Evolutionary conservation across 345 rosid genomes (phyloP).

Genomic region (Garcia nutans): DNA sequence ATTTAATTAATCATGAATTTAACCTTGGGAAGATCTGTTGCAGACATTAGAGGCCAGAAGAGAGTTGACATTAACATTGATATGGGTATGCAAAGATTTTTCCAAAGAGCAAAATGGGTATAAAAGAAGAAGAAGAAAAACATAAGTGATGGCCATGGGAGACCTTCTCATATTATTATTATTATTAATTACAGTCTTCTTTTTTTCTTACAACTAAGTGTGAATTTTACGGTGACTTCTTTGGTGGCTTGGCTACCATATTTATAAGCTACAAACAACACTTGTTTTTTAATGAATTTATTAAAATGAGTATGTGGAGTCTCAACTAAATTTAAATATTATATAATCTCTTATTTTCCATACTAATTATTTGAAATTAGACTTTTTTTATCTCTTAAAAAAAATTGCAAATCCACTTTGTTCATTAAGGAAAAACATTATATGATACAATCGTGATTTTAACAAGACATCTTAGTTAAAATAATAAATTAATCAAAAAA

Average conservation of each 20-base stretch:
- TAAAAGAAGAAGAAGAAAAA: not conserved
- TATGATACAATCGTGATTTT: no score
- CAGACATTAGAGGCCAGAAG: constrained; percentile 10
- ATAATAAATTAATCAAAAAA: no score
- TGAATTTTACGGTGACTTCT: not conserved
- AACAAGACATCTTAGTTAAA: no score
- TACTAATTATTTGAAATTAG: not conserved
- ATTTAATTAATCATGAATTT: not conserved
- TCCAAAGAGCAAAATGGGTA: not conserved
- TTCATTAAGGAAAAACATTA: no score
- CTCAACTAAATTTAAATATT: not conserved
- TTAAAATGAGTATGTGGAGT: not conserved
- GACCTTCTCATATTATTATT: not conserved
- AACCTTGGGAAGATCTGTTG: constrained; percentile 8
- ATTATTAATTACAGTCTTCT: not conserved
- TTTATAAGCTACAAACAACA: not conserved
- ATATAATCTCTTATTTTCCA: not conserved
- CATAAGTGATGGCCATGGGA: not conserved
- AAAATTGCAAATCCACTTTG: no score
- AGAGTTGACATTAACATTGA: not conserved
- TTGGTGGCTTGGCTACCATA: not conserved
- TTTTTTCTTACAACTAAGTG: not conserved
- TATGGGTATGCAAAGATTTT: not conserved
- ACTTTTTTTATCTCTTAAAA: not conserved
- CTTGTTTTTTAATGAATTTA: no score